Evolutionary conservation across 129 eudicot species (phyloP).

Genomic region (Flaveria ramosissima): DNA sequence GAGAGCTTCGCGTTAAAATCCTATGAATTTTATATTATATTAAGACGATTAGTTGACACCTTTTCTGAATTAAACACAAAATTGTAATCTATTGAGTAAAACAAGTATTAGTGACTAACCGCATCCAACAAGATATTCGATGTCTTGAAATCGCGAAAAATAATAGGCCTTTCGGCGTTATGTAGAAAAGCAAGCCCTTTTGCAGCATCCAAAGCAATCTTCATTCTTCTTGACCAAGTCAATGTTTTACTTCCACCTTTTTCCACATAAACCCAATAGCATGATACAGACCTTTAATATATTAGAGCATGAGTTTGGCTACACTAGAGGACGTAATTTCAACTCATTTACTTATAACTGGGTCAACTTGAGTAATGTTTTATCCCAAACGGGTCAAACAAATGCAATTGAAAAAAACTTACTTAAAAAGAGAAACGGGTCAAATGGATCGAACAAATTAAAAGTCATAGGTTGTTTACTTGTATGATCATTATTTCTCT

Average conservation of each 20-base stretch:
- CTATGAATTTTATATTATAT: slow-evolving; percentile 46
- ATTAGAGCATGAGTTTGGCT: background rate
- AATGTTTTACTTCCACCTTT: slow-evolving; percentile 70
- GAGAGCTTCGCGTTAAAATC: slow-evolving; percentile 88
- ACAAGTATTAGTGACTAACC: slow-evolving; percentile 50
- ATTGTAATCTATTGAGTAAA: background rate
- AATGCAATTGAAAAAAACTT: background rate
- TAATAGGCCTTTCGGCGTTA: slow-evolving; percentile 73
- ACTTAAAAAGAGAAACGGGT: background rate
- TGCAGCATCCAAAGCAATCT: slow-evolving; percentile 93
- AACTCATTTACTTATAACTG: background rate
- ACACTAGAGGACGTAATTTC: background rate
- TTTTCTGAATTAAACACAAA: background rate
- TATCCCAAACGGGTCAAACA: background rate
- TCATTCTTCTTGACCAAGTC: slow-evolving; percentile 84
- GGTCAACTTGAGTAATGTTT: background rate
- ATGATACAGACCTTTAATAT: background rate
- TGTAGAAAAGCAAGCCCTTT: slow-evolving; percentile 99
- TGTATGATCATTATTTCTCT: background rate
- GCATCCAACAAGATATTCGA: slow-evolving; percentile 87
- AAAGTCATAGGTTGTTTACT: background rate
- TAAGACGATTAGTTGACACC: background rate
- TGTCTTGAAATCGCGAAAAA: slow-evolving; percentile 93
- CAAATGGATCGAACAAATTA: background rate
- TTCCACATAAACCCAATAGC: slow-evolving; percentile 17